A percentile compares a stretch with the other conserved stretches of the same genome.
phyloP scores from a whole-genome alignment of 345 rosid genomes.

The Populus euphratica region DNA sequence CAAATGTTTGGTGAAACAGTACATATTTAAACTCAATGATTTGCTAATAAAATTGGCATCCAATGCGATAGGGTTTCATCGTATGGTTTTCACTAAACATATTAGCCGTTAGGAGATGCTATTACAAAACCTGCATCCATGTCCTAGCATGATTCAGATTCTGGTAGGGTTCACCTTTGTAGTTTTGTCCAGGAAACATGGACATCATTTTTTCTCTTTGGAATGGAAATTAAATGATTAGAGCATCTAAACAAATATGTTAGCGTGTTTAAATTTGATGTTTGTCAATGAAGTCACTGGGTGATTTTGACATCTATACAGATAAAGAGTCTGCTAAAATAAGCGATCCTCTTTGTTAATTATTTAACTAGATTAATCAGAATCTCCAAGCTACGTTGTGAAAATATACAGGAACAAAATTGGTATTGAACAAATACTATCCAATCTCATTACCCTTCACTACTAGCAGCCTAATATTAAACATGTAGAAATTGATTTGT shows the following conservation, averaged over 20 bases:
- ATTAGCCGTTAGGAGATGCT: background rate
- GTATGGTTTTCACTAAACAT: background rate
- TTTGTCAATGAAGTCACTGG: background rate
- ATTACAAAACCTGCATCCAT: background rate
- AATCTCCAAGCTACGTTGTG: background rate
- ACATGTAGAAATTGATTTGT: slow-evolving; percentile 3
- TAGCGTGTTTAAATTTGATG: background rate
- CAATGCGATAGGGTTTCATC: background rate
- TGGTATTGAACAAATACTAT: slow-evolving; percentile 10
- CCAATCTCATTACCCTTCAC: background rate
- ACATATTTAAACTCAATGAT: background rate
- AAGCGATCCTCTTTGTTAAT: background rate
- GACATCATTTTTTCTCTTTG: background rate
- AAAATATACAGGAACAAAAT: slow-evolving; percentile 17
- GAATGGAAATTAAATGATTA: background rate
- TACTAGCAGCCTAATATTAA: slow-evolving; percentile 7
- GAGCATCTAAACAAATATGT: background rate
- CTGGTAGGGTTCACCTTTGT: background rate
- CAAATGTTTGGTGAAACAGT: slow-evolving; percentile 4
- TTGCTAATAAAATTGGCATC: background rate
- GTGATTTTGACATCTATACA: background rate
- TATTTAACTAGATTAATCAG: background rate
- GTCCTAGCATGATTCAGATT: background rate
- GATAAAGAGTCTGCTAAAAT: background rate
- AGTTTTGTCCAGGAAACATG: background rate